phyloP scores from a whole-genome alignment of 176 grass and related monocot species.

The Oryza nivara region DNA sequence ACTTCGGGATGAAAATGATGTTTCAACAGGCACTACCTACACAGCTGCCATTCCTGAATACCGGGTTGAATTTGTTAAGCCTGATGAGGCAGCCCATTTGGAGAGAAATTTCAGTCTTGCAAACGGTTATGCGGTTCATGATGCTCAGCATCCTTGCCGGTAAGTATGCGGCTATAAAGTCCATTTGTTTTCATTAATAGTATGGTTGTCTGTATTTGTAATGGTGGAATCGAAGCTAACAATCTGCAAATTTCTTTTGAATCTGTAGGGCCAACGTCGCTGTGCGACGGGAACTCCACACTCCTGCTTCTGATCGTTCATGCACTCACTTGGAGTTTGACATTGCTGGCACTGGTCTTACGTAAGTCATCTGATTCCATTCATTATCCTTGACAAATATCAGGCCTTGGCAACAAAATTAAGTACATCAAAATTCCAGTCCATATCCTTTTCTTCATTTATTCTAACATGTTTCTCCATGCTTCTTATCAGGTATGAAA shows the following conservation, averaged over 20 bases:
- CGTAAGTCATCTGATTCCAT: slow-evolving; percentile 53
- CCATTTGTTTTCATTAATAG: not conserved
- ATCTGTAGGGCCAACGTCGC: slow-evolving; percentile 71
- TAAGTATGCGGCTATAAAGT: slow-evolving; percentile 35
- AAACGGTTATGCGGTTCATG: slow-evolving; percentile 84
- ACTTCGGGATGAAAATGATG: slow-evolving; percentile 75
- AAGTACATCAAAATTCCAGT: not conserved
- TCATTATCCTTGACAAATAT: slow-evolving; percentile 6
- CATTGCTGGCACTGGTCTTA: slow-evolving; percentile 75
- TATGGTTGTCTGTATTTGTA: not conserved
- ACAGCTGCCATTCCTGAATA: slow-evolving; percentile 96
- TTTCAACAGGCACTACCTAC: slow-evolving; percentile 60
- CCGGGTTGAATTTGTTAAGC: slow-evolving; percentile 65
- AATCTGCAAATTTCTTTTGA: slow-evolving; percentile 7
- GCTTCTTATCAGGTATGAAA: slow-evolving; percentile 74
- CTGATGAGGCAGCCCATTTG: slow-evolving; percentile 58
- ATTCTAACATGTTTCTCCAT: slow-evolving; percentile 35
- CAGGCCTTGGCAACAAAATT: not conserved
- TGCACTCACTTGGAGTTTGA: slow-evolving; percentile 97
- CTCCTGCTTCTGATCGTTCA: slow-evolving; percentile 82
- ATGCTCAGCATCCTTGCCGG: slow-evolving; percentile 91
- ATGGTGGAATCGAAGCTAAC: slow-evolving; percentile 1
- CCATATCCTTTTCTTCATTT: not conserved
- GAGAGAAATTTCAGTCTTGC: slow-evolving; percentile 80
- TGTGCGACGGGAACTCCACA: slow-evolving; percentile 82